Evolutionary conservation across 177 flowering plant genomes (phyloP).

Genomic region (Vitis hybrid): DNA sequence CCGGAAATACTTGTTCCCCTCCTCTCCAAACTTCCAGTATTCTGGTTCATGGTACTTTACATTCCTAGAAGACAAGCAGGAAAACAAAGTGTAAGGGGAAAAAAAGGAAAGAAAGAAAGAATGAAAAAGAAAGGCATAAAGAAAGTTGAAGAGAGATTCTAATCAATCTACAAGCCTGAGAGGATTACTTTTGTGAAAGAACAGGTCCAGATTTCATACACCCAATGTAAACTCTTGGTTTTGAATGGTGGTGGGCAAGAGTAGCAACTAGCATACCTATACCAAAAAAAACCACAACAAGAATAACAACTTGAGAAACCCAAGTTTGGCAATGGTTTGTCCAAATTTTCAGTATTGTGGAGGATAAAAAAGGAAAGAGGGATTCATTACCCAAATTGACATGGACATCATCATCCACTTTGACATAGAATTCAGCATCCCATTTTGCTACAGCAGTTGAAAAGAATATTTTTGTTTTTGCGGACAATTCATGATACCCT

Average conservation of each 20-base stretch:
- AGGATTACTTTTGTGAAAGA: conserved; percentile 76
- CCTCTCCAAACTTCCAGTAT: conserved; percentile 91
- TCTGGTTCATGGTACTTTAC: conserved; percentile 92
- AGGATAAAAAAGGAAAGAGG: background rate
- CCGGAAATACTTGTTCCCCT: conserved; percentile 81
- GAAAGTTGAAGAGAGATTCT: background rate
- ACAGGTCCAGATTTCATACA: conserved; percentile 99
- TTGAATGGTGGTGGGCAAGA: conserved; percentile 81
- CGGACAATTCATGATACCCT: conserved; percentile 94
- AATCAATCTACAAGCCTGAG: conserved; percentile 6
- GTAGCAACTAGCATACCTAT: conserved; percentile 82
- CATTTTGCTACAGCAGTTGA: conserved; percentile 80
- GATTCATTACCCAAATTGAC: conserved; percentile 74
- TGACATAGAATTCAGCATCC: conserved; percentile 94
- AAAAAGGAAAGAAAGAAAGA: background rate
- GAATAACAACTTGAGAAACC: background rate
- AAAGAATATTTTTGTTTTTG: conserved; percentile 88
- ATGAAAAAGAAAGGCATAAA: background rate
- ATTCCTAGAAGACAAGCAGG: conserved; percentile 35
- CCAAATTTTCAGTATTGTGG: background rate
- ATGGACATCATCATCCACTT: conserved; percentile 98
- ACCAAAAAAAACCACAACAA: background rate
- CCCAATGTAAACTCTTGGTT: conserved; percentile 93
- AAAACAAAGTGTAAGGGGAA: background rate
- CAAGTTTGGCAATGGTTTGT: background rate